Conservation (phyloP, 495 filamentous ascomycete species). For the Chaetomium tenue region DNA sequence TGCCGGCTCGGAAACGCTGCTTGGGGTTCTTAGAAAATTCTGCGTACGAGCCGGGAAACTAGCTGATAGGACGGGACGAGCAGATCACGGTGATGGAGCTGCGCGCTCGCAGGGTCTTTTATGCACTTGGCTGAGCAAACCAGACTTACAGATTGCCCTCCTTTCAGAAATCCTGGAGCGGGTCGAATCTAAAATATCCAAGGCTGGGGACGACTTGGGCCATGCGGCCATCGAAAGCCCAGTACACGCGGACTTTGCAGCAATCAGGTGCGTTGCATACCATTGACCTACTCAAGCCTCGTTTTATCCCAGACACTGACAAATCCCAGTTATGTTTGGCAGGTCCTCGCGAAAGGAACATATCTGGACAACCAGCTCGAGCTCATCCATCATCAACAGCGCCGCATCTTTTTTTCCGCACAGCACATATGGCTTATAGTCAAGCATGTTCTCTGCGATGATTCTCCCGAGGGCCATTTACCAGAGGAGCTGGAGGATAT, state of each 20-base stretch:
- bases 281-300: neutral
- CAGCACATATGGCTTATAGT: conserved; percentile 70
- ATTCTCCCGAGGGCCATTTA: conserved; percentile 85
- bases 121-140: conserved; percentile 42
- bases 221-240: conserved; percentile 62
- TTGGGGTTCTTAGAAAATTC: conserved; percentile 37
- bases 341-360: conserved; percentile 36
- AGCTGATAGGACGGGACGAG: conserved; percentile 65
- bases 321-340: conserved; percentile 44
- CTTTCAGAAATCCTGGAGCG: conserved; percentile 47
- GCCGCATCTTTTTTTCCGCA: conserved; percentile 57
- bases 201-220: conserved; percentile 57
- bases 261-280: conserved; percentile 52
- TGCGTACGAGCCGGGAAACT: conserved; percentile 55
- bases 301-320: conserved; percentile 18
- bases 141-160: conserved; percentile 43
- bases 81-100: conserved; percentile 82
- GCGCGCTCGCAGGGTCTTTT: conserved; percentile 61
- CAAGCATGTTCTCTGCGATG: conserved; percentile 74
- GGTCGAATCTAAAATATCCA: conserved; percentile 57
- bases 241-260: conserved; percentile 68
- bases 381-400: conserved; percentile 46
- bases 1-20: conserved; percentile 17
- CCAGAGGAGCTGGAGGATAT: conserved; percentile 67
- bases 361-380: conserved; percentile 40